Percentiles rank a stretch among this genome's conserved stretches.
Conservation (phyloP, 1,284 basidiomycete species). For the Omphalotus olearius region DNA sequence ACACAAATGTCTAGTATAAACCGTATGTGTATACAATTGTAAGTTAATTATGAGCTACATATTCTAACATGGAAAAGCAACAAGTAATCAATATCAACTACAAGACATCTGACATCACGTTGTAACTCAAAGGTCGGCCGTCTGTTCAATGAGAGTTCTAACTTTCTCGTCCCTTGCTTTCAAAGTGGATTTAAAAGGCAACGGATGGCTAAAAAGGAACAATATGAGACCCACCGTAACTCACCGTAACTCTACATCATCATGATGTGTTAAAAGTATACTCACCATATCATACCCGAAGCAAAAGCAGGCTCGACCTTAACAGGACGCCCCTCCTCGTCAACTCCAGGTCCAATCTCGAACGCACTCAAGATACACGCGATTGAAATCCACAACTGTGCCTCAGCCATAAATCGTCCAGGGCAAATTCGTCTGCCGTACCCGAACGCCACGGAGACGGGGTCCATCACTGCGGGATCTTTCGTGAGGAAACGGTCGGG, state of each 20-base stretch:
- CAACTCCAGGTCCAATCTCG: slow-evolving; percentile 9
- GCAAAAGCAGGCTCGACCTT: slow-evolving; percentile 10
- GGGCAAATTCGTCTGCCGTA: slow-evolving; percentile 18
- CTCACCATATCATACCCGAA: slow-evolving; percentile 16
- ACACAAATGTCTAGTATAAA: no score
- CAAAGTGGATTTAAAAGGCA: slow-evolving; percentile 14
- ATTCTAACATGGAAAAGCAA: no score
- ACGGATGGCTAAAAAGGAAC: slow-evolving; percentile 11
- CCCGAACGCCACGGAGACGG: slow-evolving; percentile 13
- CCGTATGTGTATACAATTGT: no score
- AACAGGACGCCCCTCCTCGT: slow-evolving; percentile 9
- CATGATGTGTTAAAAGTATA: not conserved
- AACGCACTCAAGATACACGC: slow-evolving; percentile 17
- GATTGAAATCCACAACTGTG: slow-evolving; percentile 17
- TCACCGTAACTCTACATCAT: not conserved
- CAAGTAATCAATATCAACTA: not conserved
- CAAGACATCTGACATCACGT: not conserved
- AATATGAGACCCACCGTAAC: no score
- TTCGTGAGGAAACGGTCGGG: slow-evolving; percentile 14
- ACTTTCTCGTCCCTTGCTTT: slow-evolving; percentile 13
- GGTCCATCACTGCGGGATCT: slow-evolving; percentile 7
- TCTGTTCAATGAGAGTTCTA: slow-evolving; percentile 13
- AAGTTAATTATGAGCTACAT: no score
- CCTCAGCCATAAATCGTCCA: slow-evolving; percentile 17
- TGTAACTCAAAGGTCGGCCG: slow-evolving; percentile 11